Base-by-base conservation (phyloP, 108 stramenopile genomes). In the Stephanodiscus triporus region DNA sequence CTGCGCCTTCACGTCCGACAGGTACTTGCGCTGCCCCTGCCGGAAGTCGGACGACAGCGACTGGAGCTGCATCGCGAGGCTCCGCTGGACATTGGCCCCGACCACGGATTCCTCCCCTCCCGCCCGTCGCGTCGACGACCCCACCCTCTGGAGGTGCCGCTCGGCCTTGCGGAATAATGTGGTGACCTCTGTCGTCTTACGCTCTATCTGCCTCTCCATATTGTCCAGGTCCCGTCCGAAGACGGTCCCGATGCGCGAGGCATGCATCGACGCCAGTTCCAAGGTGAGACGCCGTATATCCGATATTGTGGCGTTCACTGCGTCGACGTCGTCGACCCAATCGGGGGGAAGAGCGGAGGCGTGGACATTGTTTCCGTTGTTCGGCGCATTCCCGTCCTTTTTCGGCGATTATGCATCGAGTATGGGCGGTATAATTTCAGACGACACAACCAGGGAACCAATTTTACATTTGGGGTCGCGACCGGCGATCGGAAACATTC, bases 21-120 rank as follows among this genome's bases (percentile, higher is more conserved):
- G 64, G 66, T 99, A 99, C 51, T 97, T 95, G 34, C 98, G 92
- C 69, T 99, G 99, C 32, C 87, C 89, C 53, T 89, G 84, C 47
- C 99, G 87, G 85, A 99, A 99, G 20, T 85, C 81, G 16, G 88
- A 84, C 22, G 89, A 91, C 13, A 98, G 83, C 38, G 91, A 84
- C 76, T 99, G 99, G 37, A 99, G 83, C 70, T 96, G 92, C 66
- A 91, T 92, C 27, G 99, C 99, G 53, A 98, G 82, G 69, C 93
- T 87, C 14, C 92, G 79, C 75, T 95, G 94, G 1, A 95, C 86
- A 76, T 95, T 95, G 64, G 94, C 89, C 17, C 94, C 94, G 53
- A 95, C 86, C 2, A 87, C 79, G 0, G 94, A 90, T 64, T 93
- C 94, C 57, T 95, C 90, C 37, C 92, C 94, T 14, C 92, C 94